A percentile compares a stretch with the other conserved stretches of the same genome.
Conservation (phyloP, 768 basidiomycete genomes). For the Suillus paluster region DNA sequence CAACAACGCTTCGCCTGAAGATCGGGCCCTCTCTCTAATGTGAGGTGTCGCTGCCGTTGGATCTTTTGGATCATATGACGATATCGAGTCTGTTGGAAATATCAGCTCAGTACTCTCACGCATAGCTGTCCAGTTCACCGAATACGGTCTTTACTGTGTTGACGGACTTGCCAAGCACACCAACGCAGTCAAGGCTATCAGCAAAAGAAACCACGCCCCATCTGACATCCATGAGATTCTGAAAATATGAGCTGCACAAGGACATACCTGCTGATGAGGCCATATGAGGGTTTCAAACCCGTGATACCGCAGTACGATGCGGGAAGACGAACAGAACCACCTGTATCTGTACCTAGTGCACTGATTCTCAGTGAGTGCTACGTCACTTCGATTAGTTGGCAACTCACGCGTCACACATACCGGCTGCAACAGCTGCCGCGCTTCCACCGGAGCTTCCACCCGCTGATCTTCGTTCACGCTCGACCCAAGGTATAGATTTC, state of each 20-base stretch:
- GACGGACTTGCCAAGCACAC: constrained; percentile 68
- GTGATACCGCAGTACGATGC: constrained; percentile 93
- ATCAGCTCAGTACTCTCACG: neutral
- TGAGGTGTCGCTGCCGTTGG: constrained; percentile 66
- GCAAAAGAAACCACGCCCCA: constrained; percentile 94
- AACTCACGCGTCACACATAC: constrained; percentile 82
- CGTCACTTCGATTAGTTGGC: constrained; percentile 6
- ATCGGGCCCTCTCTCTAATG: constrained; percentile 42
- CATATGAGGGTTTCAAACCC: constrained; percentile 95
- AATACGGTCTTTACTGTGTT: constrained; percentile 58
- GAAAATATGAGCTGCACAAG: constrained; percentile 4
- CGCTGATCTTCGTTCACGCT: constrained; percentile 59
- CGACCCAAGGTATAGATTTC: constrained; percentile 24
- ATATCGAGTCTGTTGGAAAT: constrained; percentile 34
- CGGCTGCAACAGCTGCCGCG: constrained; percentile 89
- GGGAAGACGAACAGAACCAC: constrained; percentile 91
- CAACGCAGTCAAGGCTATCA: constrained; percentile 94
- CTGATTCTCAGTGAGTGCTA: constrained; percentile 43
- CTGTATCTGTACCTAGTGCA: constrained; percentile 92
- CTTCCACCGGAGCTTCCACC: constrained; percentile 97
- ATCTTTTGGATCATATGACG: constrained; percentile 65
- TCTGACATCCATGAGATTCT: constrained; percentile 43
- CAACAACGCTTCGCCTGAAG: constrained; percentile 22
- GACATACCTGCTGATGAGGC: constrained; percentile 79
- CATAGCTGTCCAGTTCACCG: constrained; percentile 47